Evolutionary conservation across 2,329 filamentous ascomycete genomes (phyloP).

Genomic region (Ploettnerulaceae sp.): DNA sequence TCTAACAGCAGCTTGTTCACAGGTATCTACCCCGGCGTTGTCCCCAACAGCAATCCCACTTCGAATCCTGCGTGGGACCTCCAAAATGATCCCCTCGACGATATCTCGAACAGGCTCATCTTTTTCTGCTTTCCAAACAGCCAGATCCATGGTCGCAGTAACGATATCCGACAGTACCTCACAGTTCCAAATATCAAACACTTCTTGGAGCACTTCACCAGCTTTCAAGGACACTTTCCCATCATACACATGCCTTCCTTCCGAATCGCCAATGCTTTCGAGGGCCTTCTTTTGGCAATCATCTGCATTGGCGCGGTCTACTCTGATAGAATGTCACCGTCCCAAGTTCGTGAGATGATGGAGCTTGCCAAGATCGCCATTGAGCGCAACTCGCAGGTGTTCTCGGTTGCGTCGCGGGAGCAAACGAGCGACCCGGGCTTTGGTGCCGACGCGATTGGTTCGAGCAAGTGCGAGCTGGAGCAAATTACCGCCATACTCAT

Average conservation of each 20-base stretch:
- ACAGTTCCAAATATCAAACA: slow-evolving; percentile 64
- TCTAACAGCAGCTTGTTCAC: slow-evolving; percentile 28
- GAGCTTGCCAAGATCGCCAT: slow-evolving; percentile 56
- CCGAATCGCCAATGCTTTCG: slow-evolving; percentile 59
- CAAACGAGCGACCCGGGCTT: slow-evolving; percentile 38
- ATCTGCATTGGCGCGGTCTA: slow-evolving; percentile 72
- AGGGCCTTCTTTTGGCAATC: slow-evolving; percentile 63
- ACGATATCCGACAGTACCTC: slow-evolving; percentile 50
- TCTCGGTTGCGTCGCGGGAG: slow-evolving; percentile 41
- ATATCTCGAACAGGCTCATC: slow-evolving; percentile 51
- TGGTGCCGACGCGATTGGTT: slow-evolving; percentile 36
- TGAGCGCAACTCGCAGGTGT: slow-evolving; percentile 50
- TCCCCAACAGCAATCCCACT: slow-evolving; percentile 27
- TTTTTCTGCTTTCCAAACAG: slow-evolving; percentile 54
- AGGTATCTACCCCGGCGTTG: slow-evolving; percentile 22
- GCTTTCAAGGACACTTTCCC: slow-evolving; percentile 70
- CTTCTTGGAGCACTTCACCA: slow-evolving; percentile 65
- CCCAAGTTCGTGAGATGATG: slow-evolving; percentile 64
- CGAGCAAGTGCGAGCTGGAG: slow-evolving; percentile 48
- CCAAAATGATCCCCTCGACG: slow-evolving; percentile 44
- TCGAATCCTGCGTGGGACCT: slow-evolving; percentile 39
- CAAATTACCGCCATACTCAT: slow-evolving; percentile 64
- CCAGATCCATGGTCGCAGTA: slow-evolving; percentile 50
- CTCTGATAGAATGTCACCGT: slow-evolving; percentile 55
- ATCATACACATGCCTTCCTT: slow-evolving; percentile 69